Evolutionary conservation across 345 rosid species (phyloP).

Genomic region (Populus euphratica): DNA sequence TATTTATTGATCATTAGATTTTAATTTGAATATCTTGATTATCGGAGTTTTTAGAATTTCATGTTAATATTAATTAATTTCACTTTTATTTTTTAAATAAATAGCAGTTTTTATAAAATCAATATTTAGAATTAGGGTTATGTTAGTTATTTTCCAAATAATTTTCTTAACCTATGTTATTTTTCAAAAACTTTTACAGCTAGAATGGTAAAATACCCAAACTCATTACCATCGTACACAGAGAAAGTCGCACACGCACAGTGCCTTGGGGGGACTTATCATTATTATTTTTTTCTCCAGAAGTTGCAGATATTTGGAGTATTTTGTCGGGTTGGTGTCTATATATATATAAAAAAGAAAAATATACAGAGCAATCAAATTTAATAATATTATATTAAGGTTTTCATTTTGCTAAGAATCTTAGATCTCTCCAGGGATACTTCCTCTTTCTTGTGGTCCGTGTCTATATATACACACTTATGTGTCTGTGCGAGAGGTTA

Average conservation of each 20-base stretch:
- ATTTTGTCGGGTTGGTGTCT: conserved; percentile 63
- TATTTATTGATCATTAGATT: too few species aligned
- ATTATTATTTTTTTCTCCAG: neutral
- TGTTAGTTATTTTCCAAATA: too few species aligned
- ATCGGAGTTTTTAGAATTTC: too few species aligned
- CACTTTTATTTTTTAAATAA: too few species aligned
- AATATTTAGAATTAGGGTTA: too few species aligned
- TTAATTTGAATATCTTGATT: too few species aligned
- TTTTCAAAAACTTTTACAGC: too few species aligned
- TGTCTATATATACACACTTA: neutral
- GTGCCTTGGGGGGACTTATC: neutral
- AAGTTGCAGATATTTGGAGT: conserved; percentile 63
- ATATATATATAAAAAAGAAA: too few species aligned
- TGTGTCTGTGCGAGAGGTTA: conserved; percentile 25
- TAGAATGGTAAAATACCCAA: too few species aligned
- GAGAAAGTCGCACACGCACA: neutral
- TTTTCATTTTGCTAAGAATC: conserved; percentile 25
- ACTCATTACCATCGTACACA: neutral
- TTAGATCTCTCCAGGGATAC: conserved; percentile 16
- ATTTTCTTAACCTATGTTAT: too few species aligned
- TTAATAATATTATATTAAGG: conserved; percentile 10
- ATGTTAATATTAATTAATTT: too few species aligned
- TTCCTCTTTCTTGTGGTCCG: neutral
- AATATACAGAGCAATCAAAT: neutral
- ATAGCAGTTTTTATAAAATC: too few species aligned